phyloP scores from a whole-genome alignment of 2,329 filamentous ascomycete genomes.

The Exutisphaerella laricina region DNA sequence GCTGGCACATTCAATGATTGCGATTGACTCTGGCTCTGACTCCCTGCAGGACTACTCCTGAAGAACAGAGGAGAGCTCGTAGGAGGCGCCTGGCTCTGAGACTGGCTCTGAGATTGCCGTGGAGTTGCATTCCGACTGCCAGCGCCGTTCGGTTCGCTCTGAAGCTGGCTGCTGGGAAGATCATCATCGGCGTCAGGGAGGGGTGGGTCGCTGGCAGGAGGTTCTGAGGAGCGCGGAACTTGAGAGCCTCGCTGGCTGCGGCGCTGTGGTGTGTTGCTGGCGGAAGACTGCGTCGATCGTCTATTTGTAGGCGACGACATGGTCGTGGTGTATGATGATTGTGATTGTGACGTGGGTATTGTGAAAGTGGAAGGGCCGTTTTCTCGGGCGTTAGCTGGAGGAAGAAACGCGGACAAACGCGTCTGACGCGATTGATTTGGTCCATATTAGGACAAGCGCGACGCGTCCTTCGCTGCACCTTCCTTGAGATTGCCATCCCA shows the following conservation, averaged over 20 bases:
- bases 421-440: neutral
- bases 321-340: constrained; percentile 20
- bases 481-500: neutral
- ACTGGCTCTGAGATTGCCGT: constrained; percentile 14
- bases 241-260: constrained; percentile 51
- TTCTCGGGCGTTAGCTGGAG: neutral
- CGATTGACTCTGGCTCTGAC: constrained; percentile 33
- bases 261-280: constrained; percentile 41
- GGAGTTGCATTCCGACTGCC: constrained; percentile 24
- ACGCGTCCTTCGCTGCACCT: neutral
- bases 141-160: constrained; percentile 37
- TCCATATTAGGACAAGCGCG: neutral
- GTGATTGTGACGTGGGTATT: constrained; percentile 6
- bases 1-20: constrained; percentile 25
- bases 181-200: constrained; percentile 24
- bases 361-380: constrained; percentile 4
- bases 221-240: constrained; percentile 38
- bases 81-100: constrained; percentile 26
- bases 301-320: constrained; percentile 61
- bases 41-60: constrained; percentile 54
- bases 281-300: constrained; percentile 51
- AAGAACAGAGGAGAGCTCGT: constrained; percentile 78
- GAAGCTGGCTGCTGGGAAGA: constrained; percentile 37
- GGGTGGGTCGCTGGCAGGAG: constrained; percentile 37
- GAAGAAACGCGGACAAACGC: neutral